These are phyloP conservation scores for Saccharomyces hybrid DNA, from an alignment of 1,139 yeast genomes.

Conservation along the genomic window DNA sequence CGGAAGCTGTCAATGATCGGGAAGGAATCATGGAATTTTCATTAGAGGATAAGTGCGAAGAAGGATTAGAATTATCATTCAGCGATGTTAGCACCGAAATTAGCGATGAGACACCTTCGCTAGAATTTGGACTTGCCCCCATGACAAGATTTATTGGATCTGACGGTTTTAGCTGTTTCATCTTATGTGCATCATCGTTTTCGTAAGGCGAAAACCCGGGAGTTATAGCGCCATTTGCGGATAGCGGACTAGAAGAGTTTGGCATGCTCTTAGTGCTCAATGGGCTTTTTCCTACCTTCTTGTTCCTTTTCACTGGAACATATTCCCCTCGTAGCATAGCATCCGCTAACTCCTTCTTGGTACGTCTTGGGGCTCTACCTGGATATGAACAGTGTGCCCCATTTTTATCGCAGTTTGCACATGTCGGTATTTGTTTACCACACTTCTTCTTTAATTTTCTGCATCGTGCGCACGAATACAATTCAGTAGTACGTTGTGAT, in stretches of 20 bases:
- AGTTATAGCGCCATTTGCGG: constrained; percentile 1
- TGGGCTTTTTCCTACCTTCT: constrained; percentile 4
- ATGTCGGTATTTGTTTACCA: constrained; percentile 39
- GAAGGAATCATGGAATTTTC: not conserved
- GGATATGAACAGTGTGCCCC: constrained; percentile 39
- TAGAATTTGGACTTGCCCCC: not conserved
- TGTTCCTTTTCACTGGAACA: constrained; percentile 11
- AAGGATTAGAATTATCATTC: constrained; percentile 1
- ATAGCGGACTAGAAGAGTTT: constrained; percentile 12
- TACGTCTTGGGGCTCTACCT: constrained; percentile 37
- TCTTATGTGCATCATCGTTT: not conserved
- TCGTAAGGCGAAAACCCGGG: not conserved
- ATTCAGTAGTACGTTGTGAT: constrained; percentile 8
- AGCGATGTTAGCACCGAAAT: constrained; percentile 2
- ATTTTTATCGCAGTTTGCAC: constrained; percentile 39
- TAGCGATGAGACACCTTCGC: constrained; percentile 5
- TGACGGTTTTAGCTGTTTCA: not conserved
- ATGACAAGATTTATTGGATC: not conserved
- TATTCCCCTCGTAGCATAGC: constrained; percentile 24
- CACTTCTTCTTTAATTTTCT: constrained; percentile 45
- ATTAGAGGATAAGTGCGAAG: not conserved
- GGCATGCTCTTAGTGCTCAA: constrained; percentile 13
- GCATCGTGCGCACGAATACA: constrained; percentile 40
- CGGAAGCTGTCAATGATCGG: not conserved
- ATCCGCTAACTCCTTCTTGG: constrained; percentile 33